Base-by-base conservation (phyloP, 192 early-diverging fungal genomes). In the Jimgerdemannia lactiflua region DNA sequence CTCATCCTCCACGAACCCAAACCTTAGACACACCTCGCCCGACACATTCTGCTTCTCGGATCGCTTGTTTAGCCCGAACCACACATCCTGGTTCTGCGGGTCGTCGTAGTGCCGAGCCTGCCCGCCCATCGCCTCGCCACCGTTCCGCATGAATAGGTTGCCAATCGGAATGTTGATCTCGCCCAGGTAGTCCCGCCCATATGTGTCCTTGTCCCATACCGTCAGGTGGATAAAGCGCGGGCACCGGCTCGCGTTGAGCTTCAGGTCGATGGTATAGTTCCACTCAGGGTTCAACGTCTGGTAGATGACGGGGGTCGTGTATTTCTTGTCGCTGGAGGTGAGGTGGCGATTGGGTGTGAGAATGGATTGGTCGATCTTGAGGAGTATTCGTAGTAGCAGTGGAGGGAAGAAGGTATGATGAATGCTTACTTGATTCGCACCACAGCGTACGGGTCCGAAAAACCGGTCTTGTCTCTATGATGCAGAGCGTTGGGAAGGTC, bases 161-260 rank as follows among this genome's bases (percentile, higher is more conserved):
- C 74, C 69, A 14, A 94, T 82, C 0, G 92, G 83, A 3, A 94
- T 80, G 41, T 72, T 67, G 7, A 90, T 42, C 49, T 88, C 83
- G 2, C 93, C 93, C 83, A 94, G 82, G 77, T 90, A 94, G 40
- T 84, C 81, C 18, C 85, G 85, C n/a, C 79, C 67, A 70, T 91
- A 84, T 42, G 83, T 75, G 66, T 94, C 92, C 74, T 92, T 91
- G 71, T 94, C 91, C 90, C 90, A 92, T 17, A 89, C 81, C n/a
- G 84, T 82, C 4, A 93, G 67, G 3, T 78, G 74, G 77, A 89
- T 81, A 18, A 77, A 42, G 19, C 70, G 64, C 11, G 82, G 77
- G 39, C 83, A 70, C 54, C 83, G 72, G 66, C 78, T 70, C 42
- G 79, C 42, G 66, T 84, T 66, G 29, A 91, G 66, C 7, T 75